Evolutionary conservation across 257 asterid species (phyloP), one percentile per base, ranked within the genome.

Genomic region (Salvia hispanica): DNA sequence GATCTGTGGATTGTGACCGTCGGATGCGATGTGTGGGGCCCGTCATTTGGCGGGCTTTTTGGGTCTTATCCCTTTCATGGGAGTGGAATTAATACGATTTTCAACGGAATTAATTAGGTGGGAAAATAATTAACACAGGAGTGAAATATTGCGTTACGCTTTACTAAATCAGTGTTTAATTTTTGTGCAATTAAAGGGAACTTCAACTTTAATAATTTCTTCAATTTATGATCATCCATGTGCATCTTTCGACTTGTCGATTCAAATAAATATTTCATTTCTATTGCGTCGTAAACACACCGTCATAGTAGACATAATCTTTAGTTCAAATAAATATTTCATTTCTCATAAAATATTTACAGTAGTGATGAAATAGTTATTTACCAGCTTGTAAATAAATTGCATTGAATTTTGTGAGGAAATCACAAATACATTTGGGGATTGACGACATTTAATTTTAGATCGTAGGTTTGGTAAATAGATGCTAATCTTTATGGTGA

Each of bases 1-100:
- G 62, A 74, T 67, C 70, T 37, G 73, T 10, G 44, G n/a, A 28
- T 64, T 4, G 12, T 5, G 2, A 40, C 79, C 73, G 79, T 78
- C 5, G 14, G 79, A 78, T 73, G 50, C 1, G 47, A 31, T 15
- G 28, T 14, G 67, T 45, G 75, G 78, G 56, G 50, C 43, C 76
- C 48, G 46, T 42, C 52, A 7, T 7, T 65, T 70, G 55, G 63
- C 74, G 62, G 70, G 77, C 7, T 42, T 64, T 57, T 15, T 15
- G 68, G 64, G 42, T 6, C 58, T 47, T 63, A 47, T 28, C 52
- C 72, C 9, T 55, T 54, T 34, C 64, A 51, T 12, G 59, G 45
- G 65, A 15, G 11, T 51, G 68, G 72, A 9, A 14, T 42, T 39
- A 70, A 34, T 10, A 15, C 50, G 36, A 34, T 15, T 65, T 64